These are phyloP conservation scores for Akanthomyces muscarius DNA, from an alignment of 2,329 filamentous ascomycete species.

Conservation along the genomic window DNA sequence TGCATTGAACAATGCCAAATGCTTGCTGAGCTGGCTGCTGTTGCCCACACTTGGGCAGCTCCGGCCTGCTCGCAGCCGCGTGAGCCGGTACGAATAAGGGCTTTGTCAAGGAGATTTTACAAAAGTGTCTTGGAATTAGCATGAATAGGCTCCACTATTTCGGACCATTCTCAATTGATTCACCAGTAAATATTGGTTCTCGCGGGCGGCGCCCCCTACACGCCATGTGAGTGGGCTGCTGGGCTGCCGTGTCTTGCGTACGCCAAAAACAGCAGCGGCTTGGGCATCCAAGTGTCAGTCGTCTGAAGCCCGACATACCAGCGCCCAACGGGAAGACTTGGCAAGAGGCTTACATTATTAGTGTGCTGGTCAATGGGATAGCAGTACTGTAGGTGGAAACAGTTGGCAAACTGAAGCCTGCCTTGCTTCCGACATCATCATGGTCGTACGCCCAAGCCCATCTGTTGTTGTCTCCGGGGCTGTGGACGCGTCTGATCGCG, in stretches of 20 bases:
- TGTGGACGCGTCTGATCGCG: conserved; percentile 13
- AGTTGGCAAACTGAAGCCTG: not conserved
- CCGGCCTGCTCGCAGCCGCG: not conserved
- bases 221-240: not conserved
- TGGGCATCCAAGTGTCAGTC: conserved; percentile 5
- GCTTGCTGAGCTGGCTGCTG: conserved; percentile 11
- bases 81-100: not conserved
- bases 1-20: conserved; percentile 6
- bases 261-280: not conserved
- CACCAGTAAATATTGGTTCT: not conserved
- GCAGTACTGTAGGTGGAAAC: not conserved
- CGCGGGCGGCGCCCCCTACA: not conserved
- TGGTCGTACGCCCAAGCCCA: not conserved
- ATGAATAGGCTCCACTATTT: not conserved
- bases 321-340: conserved; percentile 11
- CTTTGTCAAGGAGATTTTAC: not conserved
- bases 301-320: conserved; percentile 11
- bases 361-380: not conserved
- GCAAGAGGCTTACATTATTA: not conserved
- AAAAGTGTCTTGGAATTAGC: not conserved
- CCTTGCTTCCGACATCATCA: not conserved
- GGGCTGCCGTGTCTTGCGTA: not conserved
- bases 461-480: not conserved
- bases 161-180: conserved; percentile 1
- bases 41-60: not conserved